A percentile compares a stretch with the other conserved stretches of the same genome.
Conservation (phyloP, 2,329 filamentous ascomycete species). For the Trichoderma breve region DNA sequence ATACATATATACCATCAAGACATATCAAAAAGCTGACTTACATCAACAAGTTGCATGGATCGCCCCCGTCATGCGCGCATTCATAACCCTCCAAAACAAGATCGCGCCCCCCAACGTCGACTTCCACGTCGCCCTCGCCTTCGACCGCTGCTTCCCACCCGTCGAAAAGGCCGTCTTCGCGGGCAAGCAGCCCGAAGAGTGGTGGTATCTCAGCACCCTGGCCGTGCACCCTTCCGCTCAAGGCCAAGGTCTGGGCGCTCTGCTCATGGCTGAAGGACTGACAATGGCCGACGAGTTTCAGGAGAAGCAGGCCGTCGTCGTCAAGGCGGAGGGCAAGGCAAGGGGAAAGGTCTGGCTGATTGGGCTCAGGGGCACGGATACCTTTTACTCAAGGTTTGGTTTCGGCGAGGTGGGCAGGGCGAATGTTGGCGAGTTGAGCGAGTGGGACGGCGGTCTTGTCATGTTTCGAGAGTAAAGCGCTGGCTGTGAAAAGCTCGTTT, state of each 20-base stretch:
- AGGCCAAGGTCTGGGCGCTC: slow-evolving; percentile 33
- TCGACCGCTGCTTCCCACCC: slow-evolving; percentile 29
- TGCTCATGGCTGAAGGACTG: slow-evolving; percentile 34
- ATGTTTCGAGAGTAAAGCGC: slow-evolving; percentile 38
- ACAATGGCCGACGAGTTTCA: slow-evolving; percentile 26
- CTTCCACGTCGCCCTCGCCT: slow-evolving; percentile 24
- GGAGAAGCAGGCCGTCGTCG: not conserved
- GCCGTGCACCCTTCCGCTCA: slow-evolving; percentile 34
- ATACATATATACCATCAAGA: not conserved
- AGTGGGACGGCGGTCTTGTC: slow-evolving; percentile 38
- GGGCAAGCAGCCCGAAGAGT: slow-evolving; percentile 30
- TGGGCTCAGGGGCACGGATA: slow-evolving; percentile 33
- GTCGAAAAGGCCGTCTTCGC: slow-evolving; percentile 30
- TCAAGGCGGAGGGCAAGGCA: slow-evolving; percentile 27
- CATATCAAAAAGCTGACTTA: not conserved
- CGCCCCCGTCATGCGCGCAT: slow-evolving; percentile 28
- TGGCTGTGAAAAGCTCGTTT: not conserved
- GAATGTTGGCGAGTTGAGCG: slow-evolving; percentile 36
- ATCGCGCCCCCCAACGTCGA: slow-evolving; percentile 29
- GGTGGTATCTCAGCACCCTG: slow-evolving; percentile 38
- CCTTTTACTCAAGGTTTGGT: slow-evolving; percentile 35
- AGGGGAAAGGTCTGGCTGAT: slow-evolving; percentile 34
- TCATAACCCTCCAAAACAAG: slow-evolving; percentile 27
- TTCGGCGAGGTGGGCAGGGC: slow-evolving; percentile 36
- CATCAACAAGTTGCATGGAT: slow-evolving; percentile 31